Base-by-base conservation (phyloP, 371 early-diverging fungal genomes). In the Mortierella sp. region DNA sequence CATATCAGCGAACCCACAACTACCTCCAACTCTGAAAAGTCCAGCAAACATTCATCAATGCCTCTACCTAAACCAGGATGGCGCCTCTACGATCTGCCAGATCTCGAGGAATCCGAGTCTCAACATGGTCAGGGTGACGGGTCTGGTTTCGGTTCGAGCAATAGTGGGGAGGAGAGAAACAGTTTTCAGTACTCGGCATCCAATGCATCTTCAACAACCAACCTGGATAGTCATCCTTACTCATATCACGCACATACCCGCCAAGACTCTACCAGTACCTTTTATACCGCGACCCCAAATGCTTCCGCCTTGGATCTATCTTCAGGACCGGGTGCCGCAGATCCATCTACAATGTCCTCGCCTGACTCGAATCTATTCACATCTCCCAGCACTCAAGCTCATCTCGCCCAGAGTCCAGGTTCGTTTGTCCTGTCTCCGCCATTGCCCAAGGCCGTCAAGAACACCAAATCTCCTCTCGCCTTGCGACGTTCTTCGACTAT, bases 1-100 rank as follows among this genome's bases (percentile, higher is more conserved):
- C 65, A 39, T 18, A 64, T 30, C 43, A 47, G 52, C 9, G 54
- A 64, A 20, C n/a, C 32, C 11, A n/a, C 61, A 0, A 35, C 61
- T 1, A n/a, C 66, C 0, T 26, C 39, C 8, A 72, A 57, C 16
- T 0, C 72, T 22, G 76, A 72, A 22, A 76, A 73, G 32, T 47
- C 77, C 11, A 75, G 32, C 32, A 60, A 75, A n/a, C 83, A 81
- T 30, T 54, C 83, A 0, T 81, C 83, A 9, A 81, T 81, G 83
- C 83, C 81, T 5, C 55, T 81, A 16, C 77, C 77, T 9, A 68
- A 49, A 61, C 70, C 76, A 32, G 83, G 70, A 9, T 81, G 83
- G 83, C 76, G 83, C 0, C 22, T 81, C 39, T 55, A 76, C 22
- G 83, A 76, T 37, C 54, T 72, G 2, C 67, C 61, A 0, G 73